Percentiles rank a stretch among this genome's conserved stretches.
phyloP scores from a whole-genome alignment of 495 filamentous ascomycete genomes.

The Penicillium paradoxum region DNA sequence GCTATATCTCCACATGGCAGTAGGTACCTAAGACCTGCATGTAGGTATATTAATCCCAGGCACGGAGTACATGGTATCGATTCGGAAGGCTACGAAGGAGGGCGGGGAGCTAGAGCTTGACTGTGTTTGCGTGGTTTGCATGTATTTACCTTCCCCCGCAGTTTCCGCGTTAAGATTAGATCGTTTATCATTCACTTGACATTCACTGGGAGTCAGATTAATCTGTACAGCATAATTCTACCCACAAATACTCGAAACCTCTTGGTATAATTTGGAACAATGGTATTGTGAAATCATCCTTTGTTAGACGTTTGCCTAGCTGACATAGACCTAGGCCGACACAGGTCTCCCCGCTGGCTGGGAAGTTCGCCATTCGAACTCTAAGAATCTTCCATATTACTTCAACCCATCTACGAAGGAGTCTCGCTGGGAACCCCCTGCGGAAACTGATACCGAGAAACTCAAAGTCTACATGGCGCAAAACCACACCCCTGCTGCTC shows the following conservation, averaged over 20 bases:
- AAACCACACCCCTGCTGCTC: constrained; percentile 60
- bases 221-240: neutral
- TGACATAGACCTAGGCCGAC: constrained; percentile 44
- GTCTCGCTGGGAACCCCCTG: constrained; percentile 91
- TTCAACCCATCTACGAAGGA: constrained; percentile 79
- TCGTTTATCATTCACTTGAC: neutral
- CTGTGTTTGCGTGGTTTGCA: constrained; percentile 20
- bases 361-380: constrained; percentile 95
- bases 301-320: neutral
- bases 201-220: neutral
- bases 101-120: constrained; percentile 6
- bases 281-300: neutral
- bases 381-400: constrained; percentile 97
- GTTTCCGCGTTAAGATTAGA: constrained; percentile 5
- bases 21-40: too few species aligned
- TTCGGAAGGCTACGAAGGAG: too few species aligned
- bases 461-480: constrained; percentile 89
- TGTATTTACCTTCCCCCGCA: constrained; percentile 17
- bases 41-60: too few species aligned
- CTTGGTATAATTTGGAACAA: neutral
- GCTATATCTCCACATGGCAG: too few species aligned
- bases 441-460: constrained; percentile 78
- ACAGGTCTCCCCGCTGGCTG: constrained; percentile 81
- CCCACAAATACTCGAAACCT: neutral
- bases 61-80: too few species aligned